Evolutionary conservation across 352 stramenopile species (phyloP).

Genomic region (Phytopythium ostracodes): DNA sequence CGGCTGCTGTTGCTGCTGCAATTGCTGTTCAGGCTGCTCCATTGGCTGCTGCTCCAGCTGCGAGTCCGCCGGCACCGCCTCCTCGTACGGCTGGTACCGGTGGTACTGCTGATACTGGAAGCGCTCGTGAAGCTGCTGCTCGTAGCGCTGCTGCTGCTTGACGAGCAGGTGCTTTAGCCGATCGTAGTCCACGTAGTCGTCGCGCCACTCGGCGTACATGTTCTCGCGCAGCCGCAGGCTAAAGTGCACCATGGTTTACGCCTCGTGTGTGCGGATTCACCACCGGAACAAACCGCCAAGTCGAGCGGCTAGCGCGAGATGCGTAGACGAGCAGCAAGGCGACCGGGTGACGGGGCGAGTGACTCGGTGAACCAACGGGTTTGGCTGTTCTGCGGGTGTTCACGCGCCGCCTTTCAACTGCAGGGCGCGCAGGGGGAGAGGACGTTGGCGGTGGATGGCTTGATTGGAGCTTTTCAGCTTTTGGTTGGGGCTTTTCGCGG

Average conservation of each 20-base stretch:
- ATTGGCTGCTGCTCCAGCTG: conserved; percentile 12
- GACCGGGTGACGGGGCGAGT: neutral
- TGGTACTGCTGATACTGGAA: conserved; percentile 7
- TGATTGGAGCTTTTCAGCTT: neutral
- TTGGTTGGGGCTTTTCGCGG: neutral
- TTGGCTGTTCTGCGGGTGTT: neutral
- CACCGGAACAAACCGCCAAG: neutral
- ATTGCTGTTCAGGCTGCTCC: conserved; percentile 14
- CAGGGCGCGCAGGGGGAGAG: neutral
- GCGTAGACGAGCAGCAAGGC: neutral
- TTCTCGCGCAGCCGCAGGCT: conserved; percentile 78
- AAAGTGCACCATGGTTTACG: conserved; percentile 66
- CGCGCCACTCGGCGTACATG: conserved; percentile 80
- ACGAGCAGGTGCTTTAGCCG: conserved; percentile 83
- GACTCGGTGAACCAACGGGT: no score
- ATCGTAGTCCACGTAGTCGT: conserved; percentile 90
- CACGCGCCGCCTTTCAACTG: neutral
- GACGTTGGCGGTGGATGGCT: neutral
- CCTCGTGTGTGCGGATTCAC: neutral
- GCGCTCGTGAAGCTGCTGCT: conserved; percentile 16
- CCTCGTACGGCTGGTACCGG: conserved; percentile 5
- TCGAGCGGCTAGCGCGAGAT: neutral
- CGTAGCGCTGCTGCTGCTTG: conserved; percentile 43
- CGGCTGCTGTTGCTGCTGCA: conserved; percentile 21
- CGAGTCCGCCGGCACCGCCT: conserved; percentile 13